Percentiles rank a stretch among this genome's conserved stretches.
Evolutionary conservation across 2,329 filamentous ascomycete genomes (phyloP).

Genomic region (Aspergillus caelatus): DNA sequence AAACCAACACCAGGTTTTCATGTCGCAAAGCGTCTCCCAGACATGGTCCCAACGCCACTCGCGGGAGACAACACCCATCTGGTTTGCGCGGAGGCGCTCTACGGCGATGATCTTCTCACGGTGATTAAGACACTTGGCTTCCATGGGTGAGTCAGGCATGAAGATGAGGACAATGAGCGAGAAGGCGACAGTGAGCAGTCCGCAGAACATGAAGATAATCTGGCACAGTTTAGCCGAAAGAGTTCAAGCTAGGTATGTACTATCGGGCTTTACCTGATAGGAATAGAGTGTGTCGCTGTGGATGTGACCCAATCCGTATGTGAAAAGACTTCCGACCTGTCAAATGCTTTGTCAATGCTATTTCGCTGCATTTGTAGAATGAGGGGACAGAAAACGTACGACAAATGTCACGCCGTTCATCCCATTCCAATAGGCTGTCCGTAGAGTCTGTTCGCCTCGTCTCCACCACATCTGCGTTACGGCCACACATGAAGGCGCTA

Average conservation of each 20-base stretch:
- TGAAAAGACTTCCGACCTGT: constrained; percentile 55
- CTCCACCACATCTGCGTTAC: constrained; percentile 67
- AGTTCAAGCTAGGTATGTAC: background rate
- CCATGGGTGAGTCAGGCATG: constrained; percentile 56
- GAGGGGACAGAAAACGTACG: constrained; percentile 15
- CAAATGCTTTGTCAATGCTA: background rate
- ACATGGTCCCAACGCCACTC: constrained; percentile 58
- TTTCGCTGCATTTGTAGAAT: too few relatives aligned
- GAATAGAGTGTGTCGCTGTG: constrained; percentile 45
- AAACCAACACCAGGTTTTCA: constrained; percentile 43
- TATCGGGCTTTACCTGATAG: constrained; percentile 25
- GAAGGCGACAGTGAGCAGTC: constrained; percentile 54
- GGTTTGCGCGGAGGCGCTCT: constrained; percentile 58
- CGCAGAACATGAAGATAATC: constrained; percentile 60
- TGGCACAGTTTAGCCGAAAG: background rate
- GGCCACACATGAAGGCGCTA: constrained; percentile 56
- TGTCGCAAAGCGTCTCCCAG: constrained; percentile 31
- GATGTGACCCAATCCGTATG: constrained; percentile 63
- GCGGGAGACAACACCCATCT: constrained; percentile 57
- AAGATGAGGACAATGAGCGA: constrained; percentile 49
- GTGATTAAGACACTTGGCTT: constrained; percentile 53
- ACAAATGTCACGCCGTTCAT: constrained; percentile 65
- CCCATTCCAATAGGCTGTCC: constrained; percentile 62
- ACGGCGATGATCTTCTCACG: constrained; percentile 57
- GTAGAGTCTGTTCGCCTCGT: constrained; percentile 60